These are phyloP conservation scores for Chalciporus sphaerocephalus DNA, from an alignment of 768 basidiomycete genomes.

Conservation along the genomic window DNA sequence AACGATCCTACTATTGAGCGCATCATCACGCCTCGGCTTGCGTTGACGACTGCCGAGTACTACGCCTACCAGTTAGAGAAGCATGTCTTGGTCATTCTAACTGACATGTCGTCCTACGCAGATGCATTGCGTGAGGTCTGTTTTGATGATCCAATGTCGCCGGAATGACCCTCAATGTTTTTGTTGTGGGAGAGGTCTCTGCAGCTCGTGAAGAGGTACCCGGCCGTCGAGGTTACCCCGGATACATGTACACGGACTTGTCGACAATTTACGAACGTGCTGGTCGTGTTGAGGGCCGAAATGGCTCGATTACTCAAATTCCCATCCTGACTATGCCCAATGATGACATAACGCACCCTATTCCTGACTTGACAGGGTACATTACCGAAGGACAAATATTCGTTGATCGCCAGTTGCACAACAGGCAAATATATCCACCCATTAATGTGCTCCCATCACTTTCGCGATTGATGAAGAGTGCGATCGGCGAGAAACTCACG, in stretches of 20 bases:
- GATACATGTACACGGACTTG: constrained; percentile 99
- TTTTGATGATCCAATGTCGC: constrained; percentile 24
- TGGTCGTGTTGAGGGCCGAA: constrained; percentile 94
- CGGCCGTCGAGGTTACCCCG: constrained; percentile 97
- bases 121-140: constrained; percentile 90
- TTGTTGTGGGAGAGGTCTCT: constrained; percentile 53
- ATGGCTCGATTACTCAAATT: constrained; percentile 99
- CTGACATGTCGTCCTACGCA: constrained; percentile 98
- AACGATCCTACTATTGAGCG: constrained; percentile 99
- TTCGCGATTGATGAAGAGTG: constrained; percentile 99
- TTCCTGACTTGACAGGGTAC: constrained; percentile 98
- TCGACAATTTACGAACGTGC: constrained; percentile 99
- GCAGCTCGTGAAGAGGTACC: constrained; percentile 99
- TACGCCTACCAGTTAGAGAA: constrained; percentile 99
- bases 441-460: constrained; percentile 99
- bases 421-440: constrained; percentile 96
- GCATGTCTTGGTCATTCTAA: constrained; percentile 97
- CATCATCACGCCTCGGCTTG: constrained; percentile 98
- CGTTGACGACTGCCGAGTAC: constrained; percentile 97
- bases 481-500: constrained; percentile 95
- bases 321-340: constrained; percentile 99
- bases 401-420: constrained; percentile 95
- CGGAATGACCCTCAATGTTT: background rate
- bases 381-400: constrained; percentile 99
- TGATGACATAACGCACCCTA: constrained; percentile 99